Evolutionary conservation across 805 yeast species (phyloP), one percentile per base, ranked within the genome.

Genomic region (Wickerhamomyces pijperi): DNA sequence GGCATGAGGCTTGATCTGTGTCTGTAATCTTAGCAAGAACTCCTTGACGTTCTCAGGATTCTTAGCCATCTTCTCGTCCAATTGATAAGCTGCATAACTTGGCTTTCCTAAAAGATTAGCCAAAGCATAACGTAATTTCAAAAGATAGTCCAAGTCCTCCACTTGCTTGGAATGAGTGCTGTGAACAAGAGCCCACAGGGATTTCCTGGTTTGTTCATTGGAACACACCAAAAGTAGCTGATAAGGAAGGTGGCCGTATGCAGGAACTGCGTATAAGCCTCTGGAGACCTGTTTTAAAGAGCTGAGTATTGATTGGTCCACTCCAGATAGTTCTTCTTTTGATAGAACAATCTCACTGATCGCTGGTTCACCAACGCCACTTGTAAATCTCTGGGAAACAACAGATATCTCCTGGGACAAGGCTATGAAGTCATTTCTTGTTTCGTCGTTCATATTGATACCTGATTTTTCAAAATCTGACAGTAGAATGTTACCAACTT

Each of bases 401-500:
- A 81, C 60, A 2, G 95, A 82, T 18, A 92, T 86, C 43, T 78
- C 74, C 45, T 83, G 92, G 2, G 95, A 83, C 32, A 86, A 60
- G 17, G 73, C 70, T 25, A 92, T 85, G 55, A 90, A 92, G 44
- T 74, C 70, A 13, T 72, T 67, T 42, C 90, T 67, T 1, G 81
- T 71, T 19, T 65, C 61, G 0, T 76, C 72, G 18, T 68, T 74
- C 79, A 87, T 78, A 51, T 79, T 80, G 25, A 88, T 82, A 0
- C 97, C 98, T 0, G 95, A 84, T 47, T 86, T 78, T 48, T 83
- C 82, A 53, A 92, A 92, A 58, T 92, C 98, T 34, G 82, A 76
- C 45, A 81, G 65, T 19, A 92, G 65, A 36, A 88, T 72, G 38
- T 74, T 70, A 0, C 95, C 98, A 2, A 88, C 97, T 38, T 78